Conservation (phyloP, 129 eudicot genomes). For the Artemisia annua region DNA sequence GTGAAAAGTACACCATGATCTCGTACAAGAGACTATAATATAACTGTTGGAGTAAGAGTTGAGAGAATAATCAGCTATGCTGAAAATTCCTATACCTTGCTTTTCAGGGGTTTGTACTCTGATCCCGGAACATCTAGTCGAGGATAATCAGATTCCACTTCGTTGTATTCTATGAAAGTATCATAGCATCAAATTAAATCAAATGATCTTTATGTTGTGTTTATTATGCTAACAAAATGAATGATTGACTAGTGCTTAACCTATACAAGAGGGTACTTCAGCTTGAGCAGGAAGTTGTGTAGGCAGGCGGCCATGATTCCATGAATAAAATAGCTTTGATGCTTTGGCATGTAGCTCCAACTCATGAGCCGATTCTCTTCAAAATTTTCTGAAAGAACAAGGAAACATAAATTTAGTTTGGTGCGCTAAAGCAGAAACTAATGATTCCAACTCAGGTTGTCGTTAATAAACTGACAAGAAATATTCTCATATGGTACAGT, state of each 20-base stretch:
- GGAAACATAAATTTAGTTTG: constrained; percentile 1
- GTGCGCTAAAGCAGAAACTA: neutral
- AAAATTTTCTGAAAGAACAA: constrained; percentile 44
- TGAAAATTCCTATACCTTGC: constrained; percentile 42
- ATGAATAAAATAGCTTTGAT: constrained; percentile 39
- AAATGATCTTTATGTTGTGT: neutral
- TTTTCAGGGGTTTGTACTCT: constrained; percentile 68
- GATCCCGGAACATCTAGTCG: constrained; percentile 83
- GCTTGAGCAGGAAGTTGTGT: constrained; percentile 86
- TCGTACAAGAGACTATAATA: neutral
- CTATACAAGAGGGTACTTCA: constrained; percentile 81
- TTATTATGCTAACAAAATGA: neutral
- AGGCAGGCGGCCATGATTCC: constrained; percentile 61
- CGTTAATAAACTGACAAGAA: constrained; percentile 9
- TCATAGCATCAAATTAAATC: neutral
- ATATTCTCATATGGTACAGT: neutral
- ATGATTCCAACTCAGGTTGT: neutral
- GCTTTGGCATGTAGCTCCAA: constrained; percentile 54
- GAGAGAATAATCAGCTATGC: neutral
- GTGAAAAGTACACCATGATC: constrained; percentile 12
- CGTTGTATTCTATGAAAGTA: constrained; percentile 54
- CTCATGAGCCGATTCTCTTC: constrained; percentile 50
- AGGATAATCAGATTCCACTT: constrained; percentile 69
- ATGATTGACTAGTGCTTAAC: constrained; percentile 38
- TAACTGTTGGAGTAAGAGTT: neutral